phyloP scores from a whole-genome alignment of 169 alveolate species.

The Plasmodium cynomolgi region DNA sequence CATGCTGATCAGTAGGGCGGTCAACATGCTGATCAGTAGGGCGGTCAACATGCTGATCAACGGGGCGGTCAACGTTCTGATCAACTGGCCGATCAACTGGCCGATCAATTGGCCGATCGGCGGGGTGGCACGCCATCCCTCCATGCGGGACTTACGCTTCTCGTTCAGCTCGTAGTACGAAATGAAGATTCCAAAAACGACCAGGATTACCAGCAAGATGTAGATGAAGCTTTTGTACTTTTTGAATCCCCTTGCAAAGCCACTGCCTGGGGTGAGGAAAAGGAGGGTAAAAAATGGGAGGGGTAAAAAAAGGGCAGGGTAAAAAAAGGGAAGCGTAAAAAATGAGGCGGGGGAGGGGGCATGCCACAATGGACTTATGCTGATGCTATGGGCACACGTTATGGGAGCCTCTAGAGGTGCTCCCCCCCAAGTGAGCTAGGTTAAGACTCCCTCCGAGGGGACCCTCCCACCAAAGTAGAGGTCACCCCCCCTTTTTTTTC shows the following conservation, averaged over 20 bases:
- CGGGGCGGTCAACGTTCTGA: no score
- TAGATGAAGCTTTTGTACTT: conserved; percentile 32
- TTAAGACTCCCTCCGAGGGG: not conserved
- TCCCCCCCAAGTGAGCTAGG: not conserved
- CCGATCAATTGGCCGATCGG: not conserved
- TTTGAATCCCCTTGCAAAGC: not conserved
- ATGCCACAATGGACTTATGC: not conserved
- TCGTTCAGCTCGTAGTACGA: conserved; percentile 16
- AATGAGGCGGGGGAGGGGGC: no score
- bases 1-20: not conserved
- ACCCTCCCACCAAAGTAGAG: not conserved
- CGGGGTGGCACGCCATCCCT: not conserved
- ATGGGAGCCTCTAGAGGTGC: not conserved
- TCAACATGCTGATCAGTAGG: not conserved
- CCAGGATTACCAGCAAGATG: conserved; percentile 2
- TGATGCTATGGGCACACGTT: not conserved
- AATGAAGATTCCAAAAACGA: conserved; percentile 1
- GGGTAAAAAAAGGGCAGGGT: not conserved
- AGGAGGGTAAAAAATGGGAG: not conserved
- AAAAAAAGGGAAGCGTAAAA: not conserved
- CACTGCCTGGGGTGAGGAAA: not conserved
- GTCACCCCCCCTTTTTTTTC: not conserved
- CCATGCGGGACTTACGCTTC: not conserved
- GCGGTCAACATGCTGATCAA: no score
- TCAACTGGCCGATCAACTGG: no score